phyloP scores from a whole-genome alignment of 2,329 filamentous ascomycete genomes.

The Cytospora piceicola region DNA sequence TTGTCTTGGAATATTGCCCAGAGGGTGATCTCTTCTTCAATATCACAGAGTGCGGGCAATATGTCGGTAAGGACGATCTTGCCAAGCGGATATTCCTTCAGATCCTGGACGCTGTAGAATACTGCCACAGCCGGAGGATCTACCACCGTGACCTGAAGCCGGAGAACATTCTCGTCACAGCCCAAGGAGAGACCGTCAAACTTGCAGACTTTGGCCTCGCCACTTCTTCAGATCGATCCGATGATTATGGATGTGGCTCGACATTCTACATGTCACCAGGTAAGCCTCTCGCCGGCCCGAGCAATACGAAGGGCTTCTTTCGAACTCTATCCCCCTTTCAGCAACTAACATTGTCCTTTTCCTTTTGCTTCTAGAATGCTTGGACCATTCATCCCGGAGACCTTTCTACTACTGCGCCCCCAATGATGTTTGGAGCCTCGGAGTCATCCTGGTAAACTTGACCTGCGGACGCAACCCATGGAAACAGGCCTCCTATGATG shows the following conservation, averaged over 20 bases:
- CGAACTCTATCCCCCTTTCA: conserved; percentile 30
- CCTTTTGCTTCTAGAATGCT: conserved; percentile 71
- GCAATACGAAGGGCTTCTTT: conserved; percentile 9
- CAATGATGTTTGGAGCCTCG: conserved; percentile 98
- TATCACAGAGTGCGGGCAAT: conserved; percentile 93
- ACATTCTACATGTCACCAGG: conserved; percentile 99
- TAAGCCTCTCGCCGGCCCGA: conserved; percentile 53
- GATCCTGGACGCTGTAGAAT: conserved; percentile 93
- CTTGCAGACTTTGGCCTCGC: conserved; percentile 97
- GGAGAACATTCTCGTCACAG: conserved; percentile 93
- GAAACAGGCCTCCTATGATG: conserved; percentile 93
- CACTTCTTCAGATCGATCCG: conserved; percentile 79
- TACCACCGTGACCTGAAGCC: conserved; percentile 98
- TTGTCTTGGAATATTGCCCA: conserved; percentile 94
- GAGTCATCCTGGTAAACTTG: conserved; percentile 95
- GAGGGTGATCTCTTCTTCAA: conserved; percentile 97
- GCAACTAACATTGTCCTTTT: conserved; percentile 38
- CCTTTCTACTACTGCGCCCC: conserved; percentile 87
- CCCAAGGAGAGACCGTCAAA: conserved; percentile 88
- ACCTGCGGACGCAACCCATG: conserved; percentile 98
- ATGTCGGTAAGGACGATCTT: conserved; percentile 88
- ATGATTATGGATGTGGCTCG: conserved; percentile 96
- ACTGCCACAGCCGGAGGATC: conserved; percentile 90
- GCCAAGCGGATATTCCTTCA: conserved; percentile 90
- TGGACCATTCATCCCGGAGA: conserved; percentile 74